A percentile compares a stretch with the other conserved stretches of the same genome.
These are phyloP conservation scores for Fragaria ananassa DNA, from an alignment of 306 rosid genomes.

Conservation along the genomic window DNA sequence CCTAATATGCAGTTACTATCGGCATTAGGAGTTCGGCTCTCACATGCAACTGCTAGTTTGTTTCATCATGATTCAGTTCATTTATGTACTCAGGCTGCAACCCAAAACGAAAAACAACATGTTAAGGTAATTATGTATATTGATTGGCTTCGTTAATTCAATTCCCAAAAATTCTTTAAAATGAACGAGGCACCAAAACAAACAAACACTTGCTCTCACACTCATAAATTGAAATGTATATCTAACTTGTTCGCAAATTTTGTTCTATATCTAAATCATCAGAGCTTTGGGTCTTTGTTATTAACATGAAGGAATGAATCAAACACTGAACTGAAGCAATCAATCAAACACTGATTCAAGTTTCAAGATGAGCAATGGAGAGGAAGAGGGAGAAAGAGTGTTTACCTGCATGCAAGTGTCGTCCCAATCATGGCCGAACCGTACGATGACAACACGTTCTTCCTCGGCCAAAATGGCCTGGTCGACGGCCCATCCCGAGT, in stretches of 20 bases:
- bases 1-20: no score
- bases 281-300: neutral
- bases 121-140: no score
- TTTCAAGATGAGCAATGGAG: neutral
- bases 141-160: neutral
- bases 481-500: constrained; percentile 90
- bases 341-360: no score
- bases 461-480: constrained; percentile 88
- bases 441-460: constrained; percentile 51
- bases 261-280: neutral
- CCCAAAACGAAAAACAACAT: no score
- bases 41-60: no score
- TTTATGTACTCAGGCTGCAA: no score
- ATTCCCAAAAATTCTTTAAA: neutral
- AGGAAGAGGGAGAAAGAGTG: no score
- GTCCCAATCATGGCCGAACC: constrained; percentile 88
- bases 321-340: no score
- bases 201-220: neutral
- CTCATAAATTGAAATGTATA: neutral
- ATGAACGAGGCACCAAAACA: neutral
- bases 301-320: neutral
- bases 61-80: no score
- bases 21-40: no score
- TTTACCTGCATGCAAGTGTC: constrained; percentile 87
- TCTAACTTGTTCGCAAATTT: neutral